Conservation (phyloP, 208 protist species). For the Angomonas deanei region DNA sequence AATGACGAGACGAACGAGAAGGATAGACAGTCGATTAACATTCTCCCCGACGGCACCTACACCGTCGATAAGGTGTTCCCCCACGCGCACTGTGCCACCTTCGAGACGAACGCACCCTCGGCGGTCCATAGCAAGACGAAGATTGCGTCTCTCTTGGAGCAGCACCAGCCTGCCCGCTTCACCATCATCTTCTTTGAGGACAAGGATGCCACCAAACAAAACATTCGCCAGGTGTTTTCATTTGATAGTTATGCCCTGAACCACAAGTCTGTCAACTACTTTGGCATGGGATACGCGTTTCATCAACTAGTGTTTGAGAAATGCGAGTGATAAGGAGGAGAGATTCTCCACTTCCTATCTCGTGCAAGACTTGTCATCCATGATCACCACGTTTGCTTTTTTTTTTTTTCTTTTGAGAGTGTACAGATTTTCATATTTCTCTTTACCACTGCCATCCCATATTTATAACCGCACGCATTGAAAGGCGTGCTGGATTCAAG, state of each 20-base stretch:
- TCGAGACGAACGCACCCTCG: constrained; percentile 63
- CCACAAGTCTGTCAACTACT: constrained; percentile 65
- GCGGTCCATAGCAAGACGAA: constrained; percentile 22
- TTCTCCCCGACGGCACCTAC: constrained; percentile 40
- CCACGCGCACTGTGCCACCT: constrained; percentile 38
- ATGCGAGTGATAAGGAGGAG: neutral
- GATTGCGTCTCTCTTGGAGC: constrained; percentile 37
- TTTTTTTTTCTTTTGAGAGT: neutral
- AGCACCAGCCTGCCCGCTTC: constrained; percentile 51
- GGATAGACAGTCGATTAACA: constrained; percentile 25
- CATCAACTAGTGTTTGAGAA: constrained; percentile 62
- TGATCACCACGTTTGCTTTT: no score
- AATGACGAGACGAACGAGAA: constrained; percentile 9
- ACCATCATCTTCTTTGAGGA: constrained; percentile 69
- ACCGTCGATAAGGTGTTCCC: constrained; percentile 60
- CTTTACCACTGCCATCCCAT: neutral
- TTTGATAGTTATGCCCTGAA: constrained; percentile 52
- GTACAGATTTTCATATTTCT: neutral
- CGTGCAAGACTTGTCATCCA: no score
- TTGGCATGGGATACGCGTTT: constrained; percentile 76
- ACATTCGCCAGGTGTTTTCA: constrained; percentile 27
- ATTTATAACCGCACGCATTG: neutral
- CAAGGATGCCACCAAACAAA: constrained; percentile 18
- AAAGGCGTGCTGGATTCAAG: neutral
- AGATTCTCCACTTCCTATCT: no score